phyloP scores from a whole-genome alignment of 805 yeast genomes.

The Yarrowia divulgata region DNA sequence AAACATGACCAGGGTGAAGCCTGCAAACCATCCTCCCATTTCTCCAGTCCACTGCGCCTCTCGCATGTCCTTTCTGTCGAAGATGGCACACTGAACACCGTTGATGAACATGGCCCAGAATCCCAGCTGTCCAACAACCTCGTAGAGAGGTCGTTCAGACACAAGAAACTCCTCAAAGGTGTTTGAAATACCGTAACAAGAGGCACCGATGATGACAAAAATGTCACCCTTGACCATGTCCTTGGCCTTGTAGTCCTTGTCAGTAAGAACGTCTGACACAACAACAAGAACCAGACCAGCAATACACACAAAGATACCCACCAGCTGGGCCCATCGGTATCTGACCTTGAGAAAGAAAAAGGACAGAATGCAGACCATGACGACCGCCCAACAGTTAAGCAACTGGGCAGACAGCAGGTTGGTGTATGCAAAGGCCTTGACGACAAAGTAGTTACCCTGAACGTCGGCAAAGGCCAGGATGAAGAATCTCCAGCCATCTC shows the following conservation, averaged over 20 bases:
- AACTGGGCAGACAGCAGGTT: slow-evolving; percentile 55
- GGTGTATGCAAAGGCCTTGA: slow-evolving; percentile 55
- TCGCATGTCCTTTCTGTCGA: slow-evolving; percentile 52
- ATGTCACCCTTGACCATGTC: slow-evolving; percentile 56
- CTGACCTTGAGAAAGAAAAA: slow-evolving; percentile 55
- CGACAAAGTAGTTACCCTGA: slow-evolving; percentile 57
- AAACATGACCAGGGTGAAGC: slow-evolving; percentile 54
- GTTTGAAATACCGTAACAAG: slow-evolving; percentile 56
- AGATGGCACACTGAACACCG: slow-evolving; percentile 56
- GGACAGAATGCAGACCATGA: slow-evolving; percentile 54
- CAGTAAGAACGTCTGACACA: slow-evolving; percentile 54
- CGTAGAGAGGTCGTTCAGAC: slow-evolving; percentile 56
- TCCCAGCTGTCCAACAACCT: slow-evolving; percentile 56
- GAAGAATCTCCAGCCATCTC: slow-evolving; percentile 56
- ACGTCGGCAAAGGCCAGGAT: slow-evolving; percentile 56
- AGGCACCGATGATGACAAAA: slow-evolving; percentile 55
- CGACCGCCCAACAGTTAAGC: slow-evolving; percentile 57
- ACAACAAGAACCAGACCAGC: slow-evolving; percentile 56
- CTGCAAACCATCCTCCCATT: slow-evolving; percentile 56
- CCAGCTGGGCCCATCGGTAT: slow-evolving; percentile 56
- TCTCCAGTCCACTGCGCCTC: slow-evolving; percentile 53
- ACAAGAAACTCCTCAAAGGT: slow-evolving; percentile 56
- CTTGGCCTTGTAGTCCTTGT: slow-evolving; percentile 53
- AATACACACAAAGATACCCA: slow-evolving; percentile 53
- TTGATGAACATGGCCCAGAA: slow-evolving; percentile 54